Conservation (phyloP, 768 basidiomycete species). For the Agaricus blazei region DNA sequence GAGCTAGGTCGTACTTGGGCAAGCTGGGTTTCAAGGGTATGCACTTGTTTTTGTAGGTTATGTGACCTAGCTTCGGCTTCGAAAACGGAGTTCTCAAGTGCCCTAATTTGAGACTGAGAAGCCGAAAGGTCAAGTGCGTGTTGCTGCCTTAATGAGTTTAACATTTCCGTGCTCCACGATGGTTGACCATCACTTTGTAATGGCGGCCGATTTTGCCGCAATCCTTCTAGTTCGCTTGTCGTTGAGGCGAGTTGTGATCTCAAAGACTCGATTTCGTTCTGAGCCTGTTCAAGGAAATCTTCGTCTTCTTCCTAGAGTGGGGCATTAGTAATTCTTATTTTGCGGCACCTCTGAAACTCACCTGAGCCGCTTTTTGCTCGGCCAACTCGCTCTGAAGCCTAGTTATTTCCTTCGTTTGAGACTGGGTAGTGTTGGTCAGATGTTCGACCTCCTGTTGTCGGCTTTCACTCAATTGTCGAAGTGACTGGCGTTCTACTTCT, state of each 20-base stretch:
- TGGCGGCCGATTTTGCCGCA: constrained; percentile 43
- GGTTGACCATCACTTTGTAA: constrained; percentile 34
- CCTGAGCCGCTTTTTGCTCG: constrained; percentile 35
- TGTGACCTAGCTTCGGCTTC: constrained; percentile 69
- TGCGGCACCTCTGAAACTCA: constrained; percentile 15
- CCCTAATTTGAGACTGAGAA: constrained; percentile 74
- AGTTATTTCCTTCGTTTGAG: constrained; percentile 50
- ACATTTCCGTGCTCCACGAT: constrained; percentile 71
- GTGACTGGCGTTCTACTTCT: constrained; percentile 59
- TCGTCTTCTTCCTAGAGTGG: constrained; percentile 51
- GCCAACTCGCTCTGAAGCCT: constrained; percentile 49
- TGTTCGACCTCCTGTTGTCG: constrained; percentile 57
- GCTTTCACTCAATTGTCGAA: constrained; percentile 50
- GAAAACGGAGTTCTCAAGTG: constrained; percentile 68
- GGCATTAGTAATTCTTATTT: background rate
- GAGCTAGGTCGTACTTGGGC: constrained; percentile 38
- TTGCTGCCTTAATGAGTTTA: constrained; percentile 66
- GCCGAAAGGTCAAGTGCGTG: constrained; percentile 77
- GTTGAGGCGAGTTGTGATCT: constrained; percentile 55
- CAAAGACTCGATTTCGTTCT: constrained; percentile 68
- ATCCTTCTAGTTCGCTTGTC: constrained; percentile 62
- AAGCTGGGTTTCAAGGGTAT: constrained; percentile 62
- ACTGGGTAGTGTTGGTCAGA: constrained; percentile 36
- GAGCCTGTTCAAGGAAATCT: constrained; percentile 57
- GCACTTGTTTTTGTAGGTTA: constrained; percentile 62